Evolutionary conservation across 2,329 filamentous ascomycete genomes (phyloP), one percentile per base, ranked within the genome.

Genomic region (Podosphaera leucotricha): DNA sequence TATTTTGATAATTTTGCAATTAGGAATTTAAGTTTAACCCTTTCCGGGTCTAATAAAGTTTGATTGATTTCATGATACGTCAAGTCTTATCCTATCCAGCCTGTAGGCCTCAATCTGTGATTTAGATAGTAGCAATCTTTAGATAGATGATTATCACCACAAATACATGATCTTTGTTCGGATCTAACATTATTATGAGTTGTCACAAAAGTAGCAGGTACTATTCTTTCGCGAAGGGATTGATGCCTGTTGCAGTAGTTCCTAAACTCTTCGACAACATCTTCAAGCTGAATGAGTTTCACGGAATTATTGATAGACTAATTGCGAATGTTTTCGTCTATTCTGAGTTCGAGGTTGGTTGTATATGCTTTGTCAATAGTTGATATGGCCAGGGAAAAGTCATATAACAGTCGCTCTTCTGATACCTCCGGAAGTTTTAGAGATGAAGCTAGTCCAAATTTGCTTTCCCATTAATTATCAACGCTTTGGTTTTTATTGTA

Each of bases 41-140:
- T 24, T 24, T 8, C 4, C 8, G 22, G 22, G 8, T 24, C 22
- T 8, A 8, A 4, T 24, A 24, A 24, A 8, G 22, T 8, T 24
- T 24, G 22, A 8, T 24, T 24, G 8, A 18, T 38, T 13, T 36
- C 6, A 18, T 38, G 36, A 19, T 5, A 38, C 10, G 18, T 19
- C 19, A 16, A 11, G 7, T 41, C 38, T 41, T 41, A 24, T 18
- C 38, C 19, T 5, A 24, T 24, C 38, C 38, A 41, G 2, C 38
- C 38, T 5, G 6, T 4, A 15, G 38, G 38, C 24, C 38, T 22
- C 11, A 41, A 13, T 7, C 16, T 21, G 15, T 10, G 38, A 21
- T 41, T 41, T 13, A 41, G 13, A 18, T 41, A 41, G 24, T 24
- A 41, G n/a, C 38, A 41, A 2, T 41, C 38, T 41, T 41, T 41